These are phyloP conservation scores for Fusarium proliferatum DNA, from an alignment of 2,329 filamentous ascomycete genomes.

Conservation along the genomic window DNA sequence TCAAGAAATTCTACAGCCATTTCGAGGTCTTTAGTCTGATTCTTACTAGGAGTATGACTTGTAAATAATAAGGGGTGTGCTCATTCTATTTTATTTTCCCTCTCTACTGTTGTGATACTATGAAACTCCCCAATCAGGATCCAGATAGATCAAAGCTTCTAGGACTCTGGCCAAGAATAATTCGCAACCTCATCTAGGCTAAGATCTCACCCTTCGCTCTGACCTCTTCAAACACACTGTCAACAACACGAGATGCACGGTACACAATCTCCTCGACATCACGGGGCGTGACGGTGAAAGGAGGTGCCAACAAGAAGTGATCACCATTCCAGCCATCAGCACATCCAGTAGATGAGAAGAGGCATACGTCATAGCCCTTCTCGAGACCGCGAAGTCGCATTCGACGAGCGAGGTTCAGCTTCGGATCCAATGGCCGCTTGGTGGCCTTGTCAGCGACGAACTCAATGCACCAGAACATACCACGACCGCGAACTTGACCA, in stretches of 20 bases:
- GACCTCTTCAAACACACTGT: background rate
- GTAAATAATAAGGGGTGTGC: background rate
- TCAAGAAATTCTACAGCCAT: accelerated
- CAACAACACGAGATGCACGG: background rate
- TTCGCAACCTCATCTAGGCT: background rate
- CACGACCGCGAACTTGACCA: background rate
- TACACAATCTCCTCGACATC: background rate
- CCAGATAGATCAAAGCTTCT: background rate
- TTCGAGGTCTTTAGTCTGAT: accelerated
- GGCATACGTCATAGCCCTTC: background rate
- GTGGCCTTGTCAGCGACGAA: background rate
- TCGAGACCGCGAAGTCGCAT: background rate
- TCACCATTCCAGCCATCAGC: background rate
- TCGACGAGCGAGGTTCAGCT: background rate
- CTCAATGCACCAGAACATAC: background rate
- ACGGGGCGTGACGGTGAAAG: background rate
- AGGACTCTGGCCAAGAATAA: background rate
- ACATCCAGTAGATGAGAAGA: background rate
- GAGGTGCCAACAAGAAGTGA: background rate
- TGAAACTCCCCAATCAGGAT: background rate
- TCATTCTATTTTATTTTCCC: background rate
- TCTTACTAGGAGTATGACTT: background rate
- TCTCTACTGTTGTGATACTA: background rate
- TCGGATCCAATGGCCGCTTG: background rate
- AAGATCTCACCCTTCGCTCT: background rate